Percentiles rank a stretch among this genome's conserved stretches.
Conservation (phyloP, 2,329 filamentous ascomycete genomes). For the Ceratocystis cubensis region DNA sequence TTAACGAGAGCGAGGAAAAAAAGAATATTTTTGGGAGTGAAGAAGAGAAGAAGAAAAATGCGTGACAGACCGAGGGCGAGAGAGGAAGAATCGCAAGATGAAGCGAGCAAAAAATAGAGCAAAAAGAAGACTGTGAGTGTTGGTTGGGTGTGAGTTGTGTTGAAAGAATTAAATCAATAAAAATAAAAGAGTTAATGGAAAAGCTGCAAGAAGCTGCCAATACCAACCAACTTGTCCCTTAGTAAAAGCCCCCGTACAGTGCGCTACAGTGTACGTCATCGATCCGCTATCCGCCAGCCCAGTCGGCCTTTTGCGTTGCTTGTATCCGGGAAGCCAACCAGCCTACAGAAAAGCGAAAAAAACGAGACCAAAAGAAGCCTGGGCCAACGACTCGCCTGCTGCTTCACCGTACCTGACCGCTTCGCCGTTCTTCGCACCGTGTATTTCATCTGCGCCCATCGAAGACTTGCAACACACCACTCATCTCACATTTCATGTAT, state of each 20-base stretch:
- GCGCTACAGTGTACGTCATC: slow-evolving; percentile 9
- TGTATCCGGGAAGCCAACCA: not conserved
- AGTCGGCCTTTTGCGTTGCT: not conserved
- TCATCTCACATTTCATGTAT: not conserved
- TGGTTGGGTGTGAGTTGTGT: not conserved
- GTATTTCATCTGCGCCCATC: not conserved
- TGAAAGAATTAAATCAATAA: not conserved
- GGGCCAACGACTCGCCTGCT: not conserved
- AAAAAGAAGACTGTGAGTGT: not conserved
- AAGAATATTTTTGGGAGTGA: not conserved
- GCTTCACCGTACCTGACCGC: no score
- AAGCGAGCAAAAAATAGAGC: not conserved
- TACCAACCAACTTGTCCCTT: not conserved
- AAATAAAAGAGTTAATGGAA: not conserved
- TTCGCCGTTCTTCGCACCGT: not conserved
- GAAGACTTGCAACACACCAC: not conserved
- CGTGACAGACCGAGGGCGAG: not conserved
- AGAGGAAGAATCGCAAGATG: not conserved
- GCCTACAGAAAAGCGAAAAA: not conserved
- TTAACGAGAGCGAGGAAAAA: slow-evolving; percentile 5
- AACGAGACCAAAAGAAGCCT: not conserved
- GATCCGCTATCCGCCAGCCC: slow-evolving; percentile 3
- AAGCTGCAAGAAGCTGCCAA: not conserved
- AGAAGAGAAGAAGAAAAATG: not conserved
- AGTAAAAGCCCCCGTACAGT: slow-evolving; percentile 1